These are phyloP conservation scores for Puya raimondii DNA, from an alignment of 176 grass and related monocot genomes.

Conservation along the genomic window DNA sequence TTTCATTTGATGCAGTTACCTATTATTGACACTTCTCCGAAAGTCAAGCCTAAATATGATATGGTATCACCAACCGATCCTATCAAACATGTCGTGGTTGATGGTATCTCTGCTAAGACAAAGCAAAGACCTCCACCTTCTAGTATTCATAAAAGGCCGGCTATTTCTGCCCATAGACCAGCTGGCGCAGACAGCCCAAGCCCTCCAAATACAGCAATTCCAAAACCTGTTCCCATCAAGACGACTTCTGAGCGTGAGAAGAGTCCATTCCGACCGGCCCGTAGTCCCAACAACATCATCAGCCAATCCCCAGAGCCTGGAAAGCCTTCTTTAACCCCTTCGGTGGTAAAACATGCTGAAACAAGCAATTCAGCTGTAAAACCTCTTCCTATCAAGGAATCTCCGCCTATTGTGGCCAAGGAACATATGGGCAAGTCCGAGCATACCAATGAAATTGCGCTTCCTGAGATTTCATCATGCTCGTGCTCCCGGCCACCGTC, in stretches of 20 bases:
- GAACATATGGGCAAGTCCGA: conserved; percentile 17
- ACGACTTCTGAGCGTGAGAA: conserved; percentile 29
- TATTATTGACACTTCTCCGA: conserved; percentile 57
- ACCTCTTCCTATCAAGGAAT: conserved; percentile 31
- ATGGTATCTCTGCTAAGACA: conserved; percentile 27
- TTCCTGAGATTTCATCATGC: conserved; percentile 40
- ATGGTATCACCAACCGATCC: conserved; percentile 28
- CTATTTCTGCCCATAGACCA: conserved; percentile 31
- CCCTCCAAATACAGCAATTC: conserved; percentile 29
- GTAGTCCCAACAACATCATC: conserved; percentile 16
- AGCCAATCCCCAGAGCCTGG: conserved; percentile 23
- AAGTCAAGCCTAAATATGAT: conserved; percentile 32
- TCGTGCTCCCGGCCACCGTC: conserved; percentile 17
- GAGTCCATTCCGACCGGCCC: conserved; percentile 30
- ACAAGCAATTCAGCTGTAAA: conserved; percentile 18
- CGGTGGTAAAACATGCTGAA: conserved; percentile 23
- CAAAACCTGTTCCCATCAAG: conserved; percentile 33
- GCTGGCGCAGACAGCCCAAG: conserved; percentile 32
- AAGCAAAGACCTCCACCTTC: conserved; percentile 33
- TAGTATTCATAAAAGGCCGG: conserved; percentile 26
- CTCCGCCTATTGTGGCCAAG: conserved; percentile 19
- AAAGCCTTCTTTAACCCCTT: conserved; percentile 29
- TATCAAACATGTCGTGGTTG: conserved; percentile 33
- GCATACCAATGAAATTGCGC: conserved; percentile 26
- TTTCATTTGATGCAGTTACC: conserved; percentile 46